Percentiles rank a stretch among this genome's conserved stretches.
These are phyloP conservation scores for Zymoseptoria brevis DNA, from an alignment of 2,329 filamentous ascomycete species.

Conservation along the genomic window DNA sequence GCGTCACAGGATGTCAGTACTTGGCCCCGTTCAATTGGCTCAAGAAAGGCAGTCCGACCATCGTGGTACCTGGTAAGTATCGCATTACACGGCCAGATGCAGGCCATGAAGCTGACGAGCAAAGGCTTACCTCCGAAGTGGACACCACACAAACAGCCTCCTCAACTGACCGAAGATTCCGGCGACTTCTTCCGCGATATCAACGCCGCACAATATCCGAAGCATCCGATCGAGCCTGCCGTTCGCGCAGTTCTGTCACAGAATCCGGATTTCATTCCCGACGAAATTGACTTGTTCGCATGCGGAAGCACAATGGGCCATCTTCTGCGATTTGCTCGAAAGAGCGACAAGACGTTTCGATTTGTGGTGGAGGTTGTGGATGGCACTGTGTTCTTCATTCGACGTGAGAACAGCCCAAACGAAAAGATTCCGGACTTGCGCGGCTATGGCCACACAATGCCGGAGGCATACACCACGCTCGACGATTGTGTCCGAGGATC, in stretches of 20 bases:
- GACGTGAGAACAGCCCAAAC: conserved; percentile 52
- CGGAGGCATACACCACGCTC: conserved; percentile 60
- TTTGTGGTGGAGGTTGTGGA: conserved; percentile 51
- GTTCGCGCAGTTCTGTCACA: conserved; percentile 37
- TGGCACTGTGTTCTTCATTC: conserved; percentile 54
- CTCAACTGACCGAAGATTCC: conserved; percentile 37
- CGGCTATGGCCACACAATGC: conserved; percentile 61
- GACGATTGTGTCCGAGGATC: conserved; percentile 47
- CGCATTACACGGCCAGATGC: neutral
- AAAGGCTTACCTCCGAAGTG: conserved; percentile 46
- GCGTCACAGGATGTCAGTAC: conserved; percentile 26
- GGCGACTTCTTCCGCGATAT: conserved; percentile 48
- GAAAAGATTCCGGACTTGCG: conserved; percentile 48
- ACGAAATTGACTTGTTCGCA: conserved; percentile 47
- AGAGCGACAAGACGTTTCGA: conserved; percentile 45
- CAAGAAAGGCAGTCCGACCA: conserved; percentile 28
- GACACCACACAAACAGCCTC: conserved; percentile 35
- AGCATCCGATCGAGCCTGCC: conserved; percentile 45
- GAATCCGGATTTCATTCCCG: conserved; percentile 30
- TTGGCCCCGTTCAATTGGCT: conserved; percentile 49
- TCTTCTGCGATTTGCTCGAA: conserved; percentile 49
- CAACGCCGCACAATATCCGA: conserved; percentile 45
- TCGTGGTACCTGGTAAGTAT: conserved; percentile 41
- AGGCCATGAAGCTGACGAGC: conserved; percentile 5
- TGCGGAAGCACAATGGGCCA: conserved; percentile 56